Percentiles rank a stretch among this genome's conserved stretches.
Evolutionary conservation across 176 grass and related monocot genomes (phyloP).

Genomic region (Aegilops longissima): DNA sequence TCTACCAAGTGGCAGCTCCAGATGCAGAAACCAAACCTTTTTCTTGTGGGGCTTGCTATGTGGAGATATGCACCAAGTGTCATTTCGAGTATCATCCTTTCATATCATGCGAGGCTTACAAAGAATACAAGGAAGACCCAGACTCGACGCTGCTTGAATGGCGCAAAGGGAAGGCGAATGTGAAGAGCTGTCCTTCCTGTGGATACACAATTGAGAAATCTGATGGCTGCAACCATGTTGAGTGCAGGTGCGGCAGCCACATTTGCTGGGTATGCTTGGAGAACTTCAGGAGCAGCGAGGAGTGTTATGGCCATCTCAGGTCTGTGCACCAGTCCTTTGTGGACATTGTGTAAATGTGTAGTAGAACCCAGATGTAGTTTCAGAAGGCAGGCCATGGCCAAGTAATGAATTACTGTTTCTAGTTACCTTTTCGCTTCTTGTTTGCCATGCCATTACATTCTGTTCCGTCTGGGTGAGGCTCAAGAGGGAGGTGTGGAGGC

Average conservation of each 20-base stretch:
- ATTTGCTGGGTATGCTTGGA: slow-evolving; percentile 89
- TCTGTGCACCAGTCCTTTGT: slow-evolving; percentile 49
- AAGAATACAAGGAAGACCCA: slow-evolving; percentile 82
- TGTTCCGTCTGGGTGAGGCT: not conserved
- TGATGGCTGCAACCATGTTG: slow-evolving; percentile 87
- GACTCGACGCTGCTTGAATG: slow-evolving; percentile 64
- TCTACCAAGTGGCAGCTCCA: slow-evolving; percentile 52
- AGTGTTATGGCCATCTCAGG: slow-evolving; percentile 75
- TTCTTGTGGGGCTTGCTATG: slow-evolving; percentile 69
- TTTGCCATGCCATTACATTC: not conserved
- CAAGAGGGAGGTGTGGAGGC: not conserved
- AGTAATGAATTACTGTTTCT: not conserved
- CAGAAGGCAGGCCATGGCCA: slow-evolving; percentile 9
- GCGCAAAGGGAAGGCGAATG: slow-evolving; percentile 78
- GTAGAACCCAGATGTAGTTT: slow-evolving; percentile 37
- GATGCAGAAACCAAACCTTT: slow-evolving; percentile 51
- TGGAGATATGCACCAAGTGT: slow-evolving; percentile 88
- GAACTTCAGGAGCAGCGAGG: slow-evolving; percentile 60
- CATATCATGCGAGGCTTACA: slow-evolving; percentile 75
- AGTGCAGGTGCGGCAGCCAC: slow-evolving; percentile 75
- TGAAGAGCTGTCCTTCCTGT: slow-evolving; percentile 72
- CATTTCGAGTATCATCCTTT: slow-evolving; percentile 78
- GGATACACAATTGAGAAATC: slow-evolving; percentile 80
- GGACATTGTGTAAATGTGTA: slow-evolving; percentile 31
- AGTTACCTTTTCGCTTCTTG: not conserved